phyloP scores from a whole-genome alignment of 768 basidiomycete species.

The Russula virescens region DNA sequence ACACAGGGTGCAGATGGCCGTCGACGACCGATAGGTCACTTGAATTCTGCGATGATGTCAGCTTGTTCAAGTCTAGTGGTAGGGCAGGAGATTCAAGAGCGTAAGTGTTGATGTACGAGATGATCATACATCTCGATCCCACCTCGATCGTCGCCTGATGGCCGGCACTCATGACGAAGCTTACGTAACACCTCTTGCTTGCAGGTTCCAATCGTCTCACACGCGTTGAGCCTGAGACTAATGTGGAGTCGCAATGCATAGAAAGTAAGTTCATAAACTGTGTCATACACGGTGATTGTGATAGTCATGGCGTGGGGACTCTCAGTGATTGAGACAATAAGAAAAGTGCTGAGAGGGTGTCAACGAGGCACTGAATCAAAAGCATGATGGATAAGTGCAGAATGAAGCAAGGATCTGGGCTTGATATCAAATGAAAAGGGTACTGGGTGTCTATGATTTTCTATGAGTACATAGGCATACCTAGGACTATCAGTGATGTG shows the following conservation, averaged over 20 bases:
- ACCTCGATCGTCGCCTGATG: too few species aligned
- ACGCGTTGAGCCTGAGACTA: too few species aligned
- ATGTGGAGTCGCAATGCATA: neutral
- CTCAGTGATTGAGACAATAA: neutral
- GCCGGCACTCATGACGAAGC: neutral
- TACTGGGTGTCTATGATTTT: conserved; percentile 22
- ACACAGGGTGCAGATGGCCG: conserved; percentile 8
- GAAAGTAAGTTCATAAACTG: neutral
- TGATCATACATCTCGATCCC: too few species aligned
- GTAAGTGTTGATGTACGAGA: neutral
- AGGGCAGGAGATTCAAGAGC: neutral
- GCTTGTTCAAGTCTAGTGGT: neutral
- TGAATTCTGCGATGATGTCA: neutral
- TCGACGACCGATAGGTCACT: neutral
- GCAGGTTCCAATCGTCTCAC: neutral
- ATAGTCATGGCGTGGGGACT: neutral
- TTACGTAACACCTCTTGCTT: conserved; percentile 3
- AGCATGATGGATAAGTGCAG: conserved; percentile 10
- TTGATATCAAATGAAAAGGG: conserved; percentile 25
- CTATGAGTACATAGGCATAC: neutral
- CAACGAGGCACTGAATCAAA: neutral
- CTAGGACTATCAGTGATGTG: neutral
- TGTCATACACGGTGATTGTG: neutral
- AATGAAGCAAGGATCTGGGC: conserved; percentile 23
- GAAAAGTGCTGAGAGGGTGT: neutral